Evolutionary conservation across 2,329 filamentous ascomycete genomes (phyloP), one percentile per base, ranked within the genome.

Genomic region (Cyclaneusma minus): DNA sequence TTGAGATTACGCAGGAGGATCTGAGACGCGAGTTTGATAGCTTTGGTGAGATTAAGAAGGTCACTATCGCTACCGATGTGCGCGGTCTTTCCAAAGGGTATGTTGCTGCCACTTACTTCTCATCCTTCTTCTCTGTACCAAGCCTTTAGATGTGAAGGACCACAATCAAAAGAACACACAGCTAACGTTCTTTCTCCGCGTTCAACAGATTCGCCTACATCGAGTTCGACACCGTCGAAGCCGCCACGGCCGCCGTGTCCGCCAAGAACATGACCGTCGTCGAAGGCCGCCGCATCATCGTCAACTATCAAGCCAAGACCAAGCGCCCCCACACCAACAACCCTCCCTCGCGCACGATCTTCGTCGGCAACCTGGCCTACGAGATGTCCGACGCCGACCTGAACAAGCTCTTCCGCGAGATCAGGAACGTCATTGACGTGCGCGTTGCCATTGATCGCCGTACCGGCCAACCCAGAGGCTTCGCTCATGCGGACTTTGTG

Each of bases 381-480:
- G 79, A 91, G 54, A 77, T 85, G 57, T 79, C 77, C 6, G 83
- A 92, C 45, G 67, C 68, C 28, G 83, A 92, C 43, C 60, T 93
- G 28, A 84, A 85, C 52, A 62, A 71, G 28, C 52, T 91, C 14
- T 87, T 92, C 64, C 58, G 63, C 31, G 63, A 69, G 13, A 59
- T 91, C 32, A 56, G 64, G 25, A 76, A 80, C 47, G 64, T 87
- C 24, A 54, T 64, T 28, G 79, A 85, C 42, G 72, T 92, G 24
- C 72, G 84, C 33, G 75, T 92, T 29, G 78, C 83, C 27, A 77
- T 89, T 40, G 82, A 92, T 52, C 68, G 79, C 41, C 64, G 71
- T 36, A 84, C 79, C 5, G 83, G 83, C 23, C 75, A 79, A 54
- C 78, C 79, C 19, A 65, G 80, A 48, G 84, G 84, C 34, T 92